Percentiles rank a stretch among this genome's conserved stretches.
phyloP scores from a whole-genome alignment of 805 yeast genomes.

The Grigorovia jiainica region DNA sequence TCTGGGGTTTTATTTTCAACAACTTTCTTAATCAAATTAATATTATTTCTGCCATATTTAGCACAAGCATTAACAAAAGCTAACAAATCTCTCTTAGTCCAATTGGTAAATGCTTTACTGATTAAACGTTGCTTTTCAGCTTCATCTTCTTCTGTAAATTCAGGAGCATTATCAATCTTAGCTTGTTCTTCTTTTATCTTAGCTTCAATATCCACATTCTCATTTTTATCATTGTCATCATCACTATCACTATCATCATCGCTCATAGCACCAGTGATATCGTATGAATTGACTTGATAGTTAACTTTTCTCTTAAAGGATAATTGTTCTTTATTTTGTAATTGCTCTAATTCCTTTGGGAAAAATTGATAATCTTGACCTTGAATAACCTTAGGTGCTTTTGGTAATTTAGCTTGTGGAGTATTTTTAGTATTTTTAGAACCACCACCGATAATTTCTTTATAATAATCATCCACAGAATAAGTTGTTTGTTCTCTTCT shows the following conservation, averaged over 20 bases:
- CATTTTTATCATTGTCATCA: constrained; percentile 33
- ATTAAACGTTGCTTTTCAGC: constrained; percentile 42
- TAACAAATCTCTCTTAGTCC: constrained; percentile 71
- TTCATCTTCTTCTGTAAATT: constrained; percentile 56
- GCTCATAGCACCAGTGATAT: constrained; percentile 46
- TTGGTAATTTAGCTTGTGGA: constrained; percentile 37
- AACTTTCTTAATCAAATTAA: constrained; percentile 41
- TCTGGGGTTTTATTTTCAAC: constrained; percentile 47
- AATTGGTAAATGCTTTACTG: constrained; percentile 49
- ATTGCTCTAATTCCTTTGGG: constrained; percentile 41
- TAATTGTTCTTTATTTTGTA: constrained; percentile 57
- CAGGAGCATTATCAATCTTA: constrained; percentile 44
- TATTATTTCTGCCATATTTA: constrained; percentile 49
- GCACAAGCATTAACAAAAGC: constrained; percentile 63
- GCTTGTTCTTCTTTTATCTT: constrained; percentile 38
- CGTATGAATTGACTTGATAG: constrained; percentile 48
- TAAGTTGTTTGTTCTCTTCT: constrained; percentile 73
- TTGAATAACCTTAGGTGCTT: constrained; percentile 54
- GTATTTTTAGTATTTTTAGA: constrained; percentile 27
- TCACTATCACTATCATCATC: constrained; percentile 40
- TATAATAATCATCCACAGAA: constrained; percentile 66
- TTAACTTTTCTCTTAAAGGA: constrained; percentile 52
- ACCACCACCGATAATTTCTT: constrained; percentile 44
- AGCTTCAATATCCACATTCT: constrained; percentile 17
- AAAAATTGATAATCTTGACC: constrained; percentile 71